Percentiles rank a stretch among this genome's conserved stretches.
Conservation (phyloP, 257 asterid species). For the Datura wrightii region DNA sequence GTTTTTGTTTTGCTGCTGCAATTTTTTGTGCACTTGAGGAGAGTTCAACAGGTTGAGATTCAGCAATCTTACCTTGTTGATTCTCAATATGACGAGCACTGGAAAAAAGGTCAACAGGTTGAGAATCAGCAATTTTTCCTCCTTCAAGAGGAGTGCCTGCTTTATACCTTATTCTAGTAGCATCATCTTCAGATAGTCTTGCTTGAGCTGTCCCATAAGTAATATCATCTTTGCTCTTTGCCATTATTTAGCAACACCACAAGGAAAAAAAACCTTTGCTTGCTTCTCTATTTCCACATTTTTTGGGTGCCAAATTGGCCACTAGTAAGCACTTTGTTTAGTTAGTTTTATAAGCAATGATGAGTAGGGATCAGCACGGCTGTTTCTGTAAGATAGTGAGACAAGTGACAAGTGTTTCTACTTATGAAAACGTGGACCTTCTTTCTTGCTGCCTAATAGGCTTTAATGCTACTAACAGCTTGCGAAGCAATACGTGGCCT, state of each 20-base stretch:
- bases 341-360: background rate
- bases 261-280: background rate
- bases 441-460: constrained; percentile 1
- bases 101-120: constrained; percentile 48
- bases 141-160: constrained; percentile 56
- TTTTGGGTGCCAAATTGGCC: background rate
- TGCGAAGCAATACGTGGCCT: background rate
- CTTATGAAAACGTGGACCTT: background rate
- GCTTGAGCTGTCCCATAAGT: constrained; percentile 51
- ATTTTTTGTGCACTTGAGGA: constrained; percentile 37
- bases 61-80: constrained; percentile 31
- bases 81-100: constrained; percentile 39
- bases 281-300: background rate
- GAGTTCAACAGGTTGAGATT: constrained; percentile 35
- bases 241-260: constrained; percentile 35
- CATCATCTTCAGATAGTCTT: constrained; percentile 57
- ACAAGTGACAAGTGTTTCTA: background rate
- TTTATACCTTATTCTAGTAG: constrained; percentile 49
- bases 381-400: background rate
- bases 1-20: constrained; percentile 13
- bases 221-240: constrained; percentile 53
- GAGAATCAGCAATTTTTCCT: constrained; percentile 52
- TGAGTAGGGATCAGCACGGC: background rate
- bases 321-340: background rate
- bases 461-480: background rate